Percentiles rank a stretch among this genome's conserved stretches.
These are phyloP conservation scores for Letharia lupina DNA, from an alignment of 495 filamentous ascomycete genomes.

Conservation along the genomic window DNA sequence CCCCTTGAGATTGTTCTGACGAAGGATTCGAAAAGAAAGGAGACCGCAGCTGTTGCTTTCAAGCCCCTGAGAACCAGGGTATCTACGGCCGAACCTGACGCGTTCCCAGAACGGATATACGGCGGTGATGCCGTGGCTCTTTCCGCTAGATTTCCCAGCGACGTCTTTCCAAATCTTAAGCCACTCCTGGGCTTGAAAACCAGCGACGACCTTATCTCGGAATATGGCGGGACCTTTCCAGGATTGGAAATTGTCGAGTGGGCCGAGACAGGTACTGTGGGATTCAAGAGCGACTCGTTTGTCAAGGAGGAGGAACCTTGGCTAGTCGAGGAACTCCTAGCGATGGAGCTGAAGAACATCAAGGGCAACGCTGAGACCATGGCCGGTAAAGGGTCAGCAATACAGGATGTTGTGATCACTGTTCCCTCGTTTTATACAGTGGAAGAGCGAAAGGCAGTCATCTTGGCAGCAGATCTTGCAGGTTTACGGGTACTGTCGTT, in stretches of 20 bases:
- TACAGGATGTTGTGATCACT: constrained; percentile 80
- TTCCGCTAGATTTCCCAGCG: constrained; percentile 76
- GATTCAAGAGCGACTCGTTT: constrained; percentile 68
- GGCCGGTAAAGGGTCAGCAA: constrained; percentile 65
- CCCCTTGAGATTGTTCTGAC: constrained; percentile 97
- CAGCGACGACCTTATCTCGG: constrained; percentile 51
- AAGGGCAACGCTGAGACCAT: constrained; percentile 75
- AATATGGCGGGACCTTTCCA: constrained; percentile 59
- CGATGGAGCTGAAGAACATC: constrained; percentile 91
- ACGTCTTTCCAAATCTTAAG: constrained; percentile 92
- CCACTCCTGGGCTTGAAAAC: constrained; percentile 65
- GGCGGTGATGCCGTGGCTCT: constrained; percentile 86
- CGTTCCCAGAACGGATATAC: constrained; percentile 83
- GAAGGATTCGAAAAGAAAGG: constrained; percentile 98
- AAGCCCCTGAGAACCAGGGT: constrained; percentile 57
- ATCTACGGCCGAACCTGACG: constrained; percentile 41
- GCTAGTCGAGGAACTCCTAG: constrained; percentile 84
- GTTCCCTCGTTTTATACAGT: constrained; percentile 84
- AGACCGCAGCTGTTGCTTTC: constrained; percentile 84
- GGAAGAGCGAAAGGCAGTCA: constrained; percentile 76
- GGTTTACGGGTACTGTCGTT: constrained; percentile 77
- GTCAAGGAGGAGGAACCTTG: constrained; percentile 59
- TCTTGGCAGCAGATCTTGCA: constrained; percentile 75
- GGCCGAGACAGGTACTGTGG: constrained; percentile 58
- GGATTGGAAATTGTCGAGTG: constrained; percentile 46